Base-by-base conservation (phyloP, 2,329 filamentous ascomycete genomes). In the Fusarium caatingaense region DNA sequence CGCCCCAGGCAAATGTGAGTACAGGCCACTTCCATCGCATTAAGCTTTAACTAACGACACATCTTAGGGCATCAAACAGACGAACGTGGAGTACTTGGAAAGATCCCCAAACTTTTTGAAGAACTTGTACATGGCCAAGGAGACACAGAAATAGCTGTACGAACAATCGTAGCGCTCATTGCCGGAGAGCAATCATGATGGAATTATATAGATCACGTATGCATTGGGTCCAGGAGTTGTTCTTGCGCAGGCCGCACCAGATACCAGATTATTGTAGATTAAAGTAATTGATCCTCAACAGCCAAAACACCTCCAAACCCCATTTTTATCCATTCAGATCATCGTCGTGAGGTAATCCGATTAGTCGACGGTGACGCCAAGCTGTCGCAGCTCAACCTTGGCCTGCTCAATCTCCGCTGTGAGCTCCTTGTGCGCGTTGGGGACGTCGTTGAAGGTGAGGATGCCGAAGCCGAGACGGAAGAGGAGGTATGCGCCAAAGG, bases 391-490 rank as follows among this genome's bases (percentile, higher is more conserved):
- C 74, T 97, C 93, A 66, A 83, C 83, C 83, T 92, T 91, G 69
- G 93, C 93, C 80, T 90, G 74, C 68, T 93, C 87, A 77, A 97
- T 96, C 83, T 98, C 92, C 75, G 83, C 85, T 87, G 96, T 93
- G 75, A 99, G 84, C 83, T 98, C 94, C 79, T 91, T 89, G 82
- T 98, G 92, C 55, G 96, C 96, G 67, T 93, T 88, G 57, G 95
- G 94, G 50, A 97, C 93, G 81, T 98, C 94, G 85, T 97, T 96
- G 87, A 99, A 99, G 60, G 93, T 97, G 79, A 97, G 86, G 75
- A 99, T 93, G 71, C 96, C 96, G 84, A 90, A 92, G 76, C 96
- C 96, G 68, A 99, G 91, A 75, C 93, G 93, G 84, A 92, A 93
- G 71, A 99, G 91, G 21, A 99, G 91, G 82, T 94, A 94, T 68